Conservation (phyloP, 2,329 filamentous ascomycete genomes). For the Coleophoma eucalyptorum region DNA sequence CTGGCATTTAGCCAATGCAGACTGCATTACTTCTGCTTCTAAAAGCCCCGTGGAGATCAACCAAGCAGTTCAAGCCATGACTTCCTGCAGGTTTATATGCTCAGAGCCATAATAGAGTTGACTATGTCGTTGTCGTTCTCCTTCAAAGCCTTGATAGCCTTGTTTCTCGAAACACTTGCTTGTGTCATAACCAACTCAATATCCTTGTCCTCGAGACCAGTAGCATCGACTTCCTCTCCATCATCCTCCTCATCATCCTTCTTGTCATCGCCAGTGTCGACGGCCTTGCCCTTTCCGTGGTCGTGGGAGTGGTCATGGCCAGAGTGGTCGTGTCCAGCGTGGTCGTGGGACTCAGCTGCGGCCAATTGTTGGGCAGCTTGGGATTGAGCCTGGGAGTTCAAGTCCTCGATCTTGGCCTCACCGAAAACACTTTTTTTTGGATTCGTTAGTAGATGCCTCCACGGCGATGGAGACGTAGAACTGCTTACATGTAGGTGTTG, state of each 20-base stretch:
- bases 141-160: slow-evolving; percentile 97
- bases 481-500: slow-evolving; percentile 98
- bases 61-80: slow-evolving; percentile 1
- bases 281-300: slow-evolving; percentile 61
- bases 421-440: slow-evolving; percentile 76
- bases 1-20: neutral
- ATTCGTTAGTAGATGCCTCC: too few species aligned
- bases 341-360: slow-evolving; percentile 52
- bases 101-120: slow-evolving; percentile 99
- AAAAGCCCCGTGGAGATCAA: neutral
- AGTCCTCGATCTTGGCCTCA: slow-evolving; percentile 99
- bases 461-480: neutral
- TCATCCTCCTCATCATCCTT: slow-evolving; percentile 81
- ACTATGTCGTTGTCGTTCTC: slow-evolving; percentile 99
- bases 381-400: slow-evolving; percentile 97
- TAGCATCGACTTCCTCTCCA: slow-evolving; percentile 91
- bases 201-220: slow-evolving; percentile 96
- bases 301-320: slow-evolving; percentile 69
- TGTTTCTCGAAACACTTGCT: slow-evolving; percentile 94
- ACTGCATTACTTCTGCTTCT: neutral
- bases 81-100: slow-evolving; percentile 52
- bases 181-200: slow-evolving; percentile 99
- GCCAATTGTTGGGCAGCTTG: slow-evolving; percentile 94
- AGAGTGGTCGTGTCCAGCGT: slow-evolving; percentile 50
- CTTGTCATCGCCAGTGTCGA: slow-evolving; percentile 65